Conservation (phyloP, 192 early-diverging fungal genomes). For the Umbelopsis ramanniana region DNA sequence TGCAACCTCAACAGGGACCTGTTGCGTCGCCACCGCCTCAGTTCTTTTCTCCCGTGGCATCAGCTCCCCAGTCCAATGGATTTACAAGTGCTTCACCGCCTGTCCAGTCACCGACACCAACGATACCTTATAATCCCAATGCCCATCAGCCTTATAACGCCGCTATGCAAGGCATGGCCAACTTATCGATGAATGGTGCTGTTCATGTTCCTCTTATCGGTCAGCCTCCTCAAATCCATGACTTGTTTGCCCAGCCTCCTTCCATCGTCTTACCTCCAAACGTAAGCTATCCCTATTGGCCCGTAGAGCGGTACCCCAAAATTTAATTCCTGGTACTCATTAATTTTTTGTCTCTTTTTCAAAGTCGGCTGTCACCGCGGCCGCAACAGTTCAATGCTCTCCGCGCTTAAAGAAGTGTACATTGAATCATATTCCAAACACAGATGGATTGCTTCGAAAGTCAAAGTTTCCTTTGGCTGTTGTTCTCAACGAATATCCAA, state of each 20-base stretch:
- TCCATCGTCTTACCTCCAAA: constrained; percentile 3
- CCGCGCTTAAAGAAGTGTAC: constrained; percentile 61
- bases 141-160: background rate
- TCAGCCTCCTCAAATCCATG: constrained; percentile 6
- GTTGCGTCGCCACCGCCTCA: background rate
- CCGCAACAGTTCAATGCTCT: constrained; percentile 23
- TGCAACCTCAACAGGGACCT: background rate
- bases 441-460: constrained; percentile 69
- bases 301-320: too few relatives aligned
- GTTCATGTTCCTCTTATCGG: constrained; percentile 15
- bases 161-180: constrained; percentile 1
- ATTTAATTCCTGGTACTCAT: background rate
- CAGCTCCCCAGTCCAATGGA: constrained; percentile 4
- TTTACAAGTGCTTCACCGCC: background rate
- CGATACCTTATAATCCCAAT: constrained; percentile 15
- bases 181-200: constrained; percentile 7
- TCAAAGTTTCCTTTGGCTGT: constrained; percentile 80
- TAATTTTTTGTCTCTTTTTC: background rate
- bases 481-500: constrained; percentile 68
- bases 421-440: constrained; percentile 77
- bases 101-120: background rate
- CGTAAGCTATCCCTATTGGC: constrained; percentile 22
- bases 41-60: background rate
- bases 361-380: constrained; percentile 25
- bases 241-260: background rate